Base-by-base conservation (phyloP, 768 basidiomycete species). In the Gloeophyllum trabeum region DNA sequence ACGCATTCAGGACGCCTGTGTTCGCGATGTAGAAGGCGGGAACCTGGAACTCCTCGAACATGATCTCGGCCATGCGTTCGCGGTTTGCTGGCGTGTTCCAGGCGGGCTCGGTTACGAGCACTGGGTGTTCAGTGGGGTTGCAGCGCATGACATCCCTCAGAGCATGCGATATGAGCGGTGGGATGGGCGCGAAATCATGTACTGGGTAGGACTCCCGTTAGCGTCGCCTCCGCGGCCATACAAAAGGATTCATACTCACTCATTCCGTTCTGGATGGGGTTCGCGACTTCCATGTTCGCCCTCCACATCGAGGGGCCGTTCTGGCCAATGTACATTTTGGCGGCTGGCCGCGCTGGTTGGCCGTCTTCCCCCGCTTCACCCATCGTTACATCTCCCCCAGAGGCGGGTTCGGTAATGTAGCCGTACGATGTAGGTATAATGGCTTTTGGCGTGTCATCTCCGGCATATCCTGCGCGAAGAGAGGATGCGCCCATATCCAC, bases 11-110 rank as follows among this genome's bases (percentile, higher is more conserved):
- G 12, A 98, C 94, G 18, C 88, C 85, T 19, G 86, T 86, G 56
- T 97, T 96, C 13, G 93, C 91, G 28, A 94, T 86, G 58, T 98
- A 99, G 63, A 94, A 92, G 2, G 93, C 96, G 6, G 96, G 94
- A 5, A 83, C 84, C 37, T 87, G 69, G 52, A 96, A 94, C 51
- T 94, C 84, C 61, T 99, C 96, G 54, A 98, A 98, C 80, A 96
- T 87, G 37, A 96, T 85, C 63, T 98, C 91, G 7, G 91, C 87
- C 82, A 98, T 87, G 42, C 83, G 75, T 65, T 98, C 91, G 46
- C 94, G 69, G 55, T 96, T 90, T n/a, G 79, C 79, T 18, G 79
- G 69, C 0, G 90, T 88, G 57, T 97, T 98, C 96, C 96, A 99
- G 3, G 92, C 81, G 5, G 92, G 85, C 58, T 99, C 96, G 0